phyloP scores from a whole-genome alignment of 257 asterid genomes.

The Solanum etuberosum region DNA sequence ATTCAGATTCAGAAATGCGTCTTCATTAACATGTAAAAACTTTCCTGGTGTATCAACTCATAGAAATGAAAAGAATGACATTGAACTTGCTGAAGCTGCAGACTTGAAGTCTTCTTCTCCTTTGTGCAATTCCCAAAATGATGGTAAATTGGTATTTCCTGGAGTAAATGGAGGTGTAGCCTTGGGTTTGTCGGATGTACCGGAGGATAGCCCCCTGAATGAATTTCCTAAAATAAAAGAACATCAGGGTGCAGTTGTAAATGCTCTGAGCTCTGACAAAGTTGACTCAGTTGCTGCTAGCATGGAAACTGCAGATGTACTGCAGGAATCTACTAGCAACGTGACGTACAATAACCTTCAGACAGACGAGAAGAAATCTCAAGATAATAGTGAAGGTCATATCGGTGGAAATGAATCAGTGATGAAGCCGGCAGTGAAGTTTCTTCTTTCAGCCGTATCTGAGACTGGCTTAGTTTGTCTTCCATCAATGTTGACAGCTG shows the following conservation, averaged over 20 bases:
- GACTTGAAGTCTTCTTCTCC: slow-evolving; percentile 18
- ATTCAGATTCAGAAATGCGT: slow-evolving; percentile 61
- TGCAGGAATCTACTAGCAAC: slow-evolving; percentile 18
- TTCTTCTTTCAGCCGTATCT: slow-evolving; percentile 78
- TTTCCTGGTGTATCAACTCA: slow-evolving; percentile 25
- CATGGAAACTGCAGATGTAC: slow-evolving; percentile 13
- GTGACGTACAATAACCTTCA: slow-evolving; percentile 30
- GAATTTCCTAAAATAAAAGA: slow-evolving; percentile 16
- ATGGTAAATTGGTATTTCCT: slow-evolving; percentile 1
- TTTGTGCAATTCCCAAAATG: slow-evolving; percentile 13
- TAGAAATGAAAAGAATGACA: slow-evolving; percentile 12
- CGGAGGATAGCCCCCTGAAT: slow-evolving; percentile 37
- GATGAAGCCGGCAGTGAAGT: slow-evolving; percentile 50
- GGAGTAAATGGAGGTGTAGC: slow-evolving; percentile 6
- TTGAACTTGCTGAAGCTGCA: slow-evolving; percentile 17
- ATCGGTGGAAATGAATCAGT: slow-evolving; percentile 24
- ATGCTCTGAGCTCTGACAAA: slow-evolving; percentile 20
- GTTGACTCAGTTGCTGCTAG: slow-evolving; percentile 15
- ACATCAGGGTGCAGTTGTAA: slow-evolving; percentile 3
- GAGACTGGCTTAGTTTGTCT: slow-evolving; percentile 98
- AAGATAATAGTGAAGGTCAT: slow-evolving; percentile 22
- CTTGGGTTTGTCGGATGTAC: slow-evolving; percentile 29
- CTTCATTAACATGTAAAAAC: slow-evolving; percentile 65
- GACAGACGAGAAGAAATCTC: slow-evolving; percentile 24
- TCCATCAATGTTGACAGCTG: slow-evolving; percentile 97